phyloP scores from a whole-genome alignment of 2,329 filamentous ascomycete genomes.

The Cladophialophora psammophila region DNA sequence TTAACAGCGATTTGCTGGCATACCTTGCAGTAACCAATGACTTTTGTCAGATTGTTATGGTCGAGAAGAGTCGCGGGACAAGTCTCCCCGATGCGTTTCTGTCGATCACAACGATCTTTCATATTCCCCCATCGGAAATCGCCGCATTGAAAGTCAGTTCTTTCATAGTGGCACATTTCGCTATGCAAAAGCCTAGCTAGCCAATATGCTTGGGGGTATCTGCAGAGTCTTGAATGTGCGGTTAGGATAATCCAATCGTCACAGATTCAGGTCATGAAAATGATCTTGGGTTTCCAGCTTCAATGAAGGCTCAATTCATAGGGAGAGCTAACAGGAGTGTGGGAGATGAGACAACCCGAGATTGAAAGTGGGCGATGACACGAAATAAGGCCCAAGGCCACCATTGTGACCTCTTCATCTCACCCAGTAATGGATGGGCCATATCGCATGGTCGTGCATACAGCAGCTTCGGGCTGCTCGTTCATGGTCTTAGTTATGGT shows the following conservation, averaged over 20 bases:
- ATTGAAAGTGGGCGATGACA: background rate
- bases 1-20: background rate
- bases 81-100: background rate
- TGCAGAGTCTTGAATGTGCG: background rate
- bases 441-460: background rate
- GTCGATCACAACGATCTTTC: background rate
- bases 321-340: background rate
- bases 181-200: background rate
- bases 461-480: background rate
- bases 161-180: background rate
- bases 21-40: background rate
- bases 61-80: slow-evolving; percentile 1
- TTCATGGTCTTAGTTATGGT: background rate
- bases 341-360: background rate
- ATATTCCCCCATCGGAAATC: background rate
- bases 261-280: background rate
- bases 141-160: slow-evolving; percentile 3
- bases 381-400: background rate
- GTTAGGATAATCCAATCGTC: background rate
- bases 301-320: background rate
- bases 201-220: background rate
- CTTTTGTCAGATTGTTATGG: background rate
- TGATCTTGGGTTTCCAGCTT: background rate
- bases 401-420: background rate
- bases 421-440: background rate